Evolutionary conservation across 768 basidiomycete species (phyloP).

Genomic region (Lepiota venenata): DNA sequence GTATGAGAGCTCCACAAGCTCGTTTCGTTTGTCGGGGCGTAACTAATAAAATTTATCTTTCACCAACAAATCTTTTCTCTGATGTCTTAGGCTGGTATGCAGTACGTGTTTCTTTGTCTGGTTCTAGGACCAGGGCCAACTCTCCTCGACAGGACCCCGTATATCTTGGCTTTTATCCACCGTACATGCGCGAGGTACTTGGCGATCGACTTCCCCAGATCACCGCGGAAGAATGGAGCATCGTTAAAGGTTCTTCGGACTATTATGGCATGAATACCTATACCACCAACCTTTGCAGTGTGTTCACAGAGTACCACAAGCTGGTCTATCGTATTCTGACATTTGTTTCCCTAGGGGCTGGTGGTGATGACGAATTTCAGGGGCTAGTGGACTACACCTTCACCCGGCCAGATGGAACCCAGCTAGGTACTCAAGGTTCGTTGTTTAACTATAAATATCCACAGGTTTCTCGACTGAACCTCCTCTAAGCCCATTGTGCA

Average conservation of each 20-base stretch:
- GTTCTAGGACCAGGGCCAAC: conserved; percentile 10
- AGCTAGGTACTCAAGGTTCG: conserved; percentile 60
- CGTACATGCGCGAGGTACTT: conserved; percentile 51
- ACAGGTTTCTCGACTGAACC: not conserved
- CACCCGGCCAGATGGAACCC: conserved; percentile 57
- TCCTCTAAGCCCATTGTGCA: conserved; percentile 48
- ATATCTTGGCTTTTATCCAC: conserved; percentile 70
- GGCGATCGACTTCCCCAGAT: conserved; percentile 57
- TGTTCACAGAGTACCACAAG: conserved; percentile 16
- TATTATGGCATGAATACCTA: conserved; percentile 77
- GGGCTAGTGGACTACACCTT: conserved; percentile 59
- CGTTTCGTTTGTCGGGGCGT: conserved; percentile 21
- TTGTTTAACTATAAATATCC: not conserved
- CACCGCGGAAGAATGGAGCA: conserved; percentile 48
- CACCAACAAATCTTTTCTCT: conserved; percentile 19
- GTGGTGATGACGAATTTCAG: conserved; percentile 63
- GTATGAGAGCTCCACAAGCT: conserved; percentile 31
- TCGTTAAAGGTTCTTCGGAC: conserved; percentile 64
- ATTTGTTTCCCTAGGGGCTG: conserved; percentile 38
- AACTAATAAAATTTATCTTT: conserved; percentile 13
- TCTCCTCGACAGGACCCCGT: conserved; percentile 47
- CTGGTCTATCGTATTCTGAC: not conserved
- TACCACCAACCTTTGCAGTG: conserved; percentile 61
- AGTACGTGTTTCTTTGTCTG: conserved; percentile 30
- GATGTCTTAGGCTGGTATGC: conserved; percentile 52